Percentiles rank a stretch among this genome's conserved stretches.
Conservation (phyloP, 345 rosid species). For the Acer negundo region DNA sequence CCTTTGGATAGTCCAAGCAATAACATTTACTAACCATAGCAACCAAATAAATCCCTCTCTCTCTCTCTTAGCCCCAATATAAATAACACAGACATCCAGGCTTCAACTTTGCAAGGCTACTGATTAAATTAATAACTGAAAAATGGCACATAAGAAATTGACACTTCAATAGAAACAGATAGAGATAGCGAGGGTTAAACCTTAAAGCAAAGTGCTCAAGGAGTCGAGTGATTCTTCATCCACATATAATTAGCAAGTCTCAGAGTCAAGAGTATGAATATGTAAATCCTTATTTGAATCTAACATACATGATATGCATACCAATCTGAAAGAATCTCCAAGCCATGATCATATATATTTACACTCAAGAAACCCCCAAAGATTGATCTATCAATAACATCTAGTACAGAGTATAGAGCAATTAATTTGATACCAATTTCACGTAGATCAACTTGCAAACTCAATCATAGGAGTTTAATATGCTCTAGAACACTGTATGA, state of each 20-base stretch:
- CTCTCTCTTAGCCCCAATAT: background rate
- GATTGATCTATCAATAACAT: background rate
- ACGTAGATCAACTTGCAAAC: background rate
- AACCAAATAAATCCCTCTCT: background rate
- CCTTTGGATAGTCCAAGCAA: background rate
- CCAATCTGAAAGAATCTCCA: conserved; percentile 2
- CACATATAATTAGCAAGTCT: background rate
- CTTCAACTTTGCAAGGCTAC: background rate
- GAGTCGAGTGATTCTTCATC: conserved; percentile 2
- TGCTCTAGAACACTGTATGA: background rate
- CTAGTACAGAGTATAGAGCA: background rate
- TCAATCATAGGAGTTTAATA: background rate
- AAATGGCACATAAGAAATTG: background rate
- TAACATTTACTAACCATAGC: background rate
- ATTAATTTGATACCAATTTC: background rate
- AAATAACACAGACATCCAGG: background rate
- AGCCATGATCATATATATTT: background rate
- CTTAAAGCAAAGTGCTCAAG: background rate
- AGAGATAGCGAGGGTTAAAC: background rate
- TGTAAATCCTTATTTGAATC: background rate
- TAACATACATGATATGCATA: background rate
- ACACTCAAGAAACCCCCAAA: background rate
- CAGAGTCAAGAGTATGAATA: background rate
- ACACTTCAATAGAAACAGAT: background rate
- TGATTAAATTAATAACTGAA: background rate